Conservation (phyloP, 2,329 filamentous ascomycete genomes). For the Fusarium circinatum region DNA sequence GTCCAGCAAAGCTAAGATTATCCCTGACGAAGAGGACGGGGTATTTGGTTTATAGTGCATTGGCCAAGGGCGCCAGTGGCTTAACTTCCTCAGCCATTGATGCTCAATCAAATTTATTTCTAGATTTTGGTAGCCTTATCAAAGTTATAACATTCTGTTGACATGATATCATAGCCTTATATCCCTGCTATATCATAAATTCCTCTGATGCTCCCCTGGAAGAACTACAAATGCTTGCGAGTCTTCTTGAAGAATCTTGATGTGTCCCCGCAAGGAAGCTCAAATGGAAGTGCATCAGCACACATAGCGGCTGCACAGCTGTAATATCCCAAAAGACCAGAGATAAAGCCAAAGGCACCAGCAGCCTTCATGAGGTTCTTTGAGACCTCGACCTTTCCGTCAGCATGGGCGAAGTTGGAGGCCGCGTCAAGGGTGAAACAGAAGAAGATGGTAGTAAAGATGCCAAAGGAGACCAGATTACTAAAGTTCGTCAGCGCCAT, state of each 20-base stretch:
- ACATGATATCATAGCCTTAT: background rate
- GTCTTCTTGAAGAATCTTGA: constrained; percentile 32
- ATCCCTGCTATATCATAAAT: background rate
- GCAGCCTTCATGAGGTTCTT: constrained; percentile 31
- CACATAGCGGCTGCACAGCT: constrained; percentile 39
- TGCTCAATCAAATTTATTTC: background rate
- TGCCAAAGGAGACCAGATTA: constrained; percentile 43
- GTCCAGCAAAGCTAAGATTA: background rate
- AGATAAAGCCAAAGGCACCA: constrained; percentile 42
- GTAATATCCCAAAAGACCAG: constrained; percentile 43
- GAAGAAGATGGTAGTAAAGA: constrained; percentile 40
- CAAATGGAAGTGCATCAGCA: constrained; percentile 39
- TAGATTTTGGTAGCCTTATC: background rate
- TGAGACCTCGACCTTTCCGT: constrained; percentile 31
- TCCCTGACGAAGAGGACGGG: too few species aligned
- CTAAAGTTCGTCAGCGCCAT: background rate
- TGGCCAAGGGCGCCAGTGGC: background rate
- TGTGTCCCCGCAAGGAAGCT: constrained; percentile 40
- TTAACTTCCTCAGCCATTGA: background rate
- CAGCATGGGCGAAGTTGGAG: constrained; percentile 39
- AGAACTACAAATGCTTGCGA: background rate
- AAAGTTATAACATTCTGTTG: background rate
- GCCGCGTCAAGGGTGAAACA: constrained; percentile 41
- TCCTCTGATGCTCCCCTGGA: background rate
- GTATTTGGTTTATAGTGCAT: too few species aligned